Conservation (phyloP, 805 yeast species). For the Candida sonorensis region DNA sequence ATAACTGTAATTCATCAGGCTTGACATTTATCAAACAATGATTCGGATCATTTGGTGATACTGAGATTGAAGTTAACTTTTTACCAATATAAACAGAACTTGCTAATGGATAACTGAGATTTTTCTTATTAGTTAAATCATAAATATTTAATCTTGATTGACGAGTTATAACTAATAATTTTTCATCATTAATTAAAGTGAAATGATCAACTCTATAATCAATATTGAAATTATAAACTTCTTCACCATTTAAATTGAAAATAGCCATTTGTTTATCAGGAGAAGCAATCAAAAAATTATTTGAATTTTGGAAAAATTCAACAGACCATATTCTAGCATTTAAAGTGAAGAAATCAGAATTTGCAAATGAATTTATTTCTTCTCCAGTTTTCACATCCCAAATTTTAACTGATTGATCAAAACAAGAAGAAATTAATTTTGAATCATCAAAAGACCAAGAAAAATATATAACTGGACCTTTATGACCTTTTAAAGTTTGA, state of each 20-base stretch:
- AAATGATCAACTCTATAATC: conserved; percentile 56
- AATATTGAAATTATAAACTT: conserved; percentile 18
- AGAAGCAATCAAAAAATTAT: conserved; percentile 61
- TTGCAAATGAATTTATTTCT: conserved; percentile 14
- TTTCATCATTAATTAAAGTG: conserved; percentile 59
- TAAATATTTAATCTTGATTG: conserved; percentile 57
- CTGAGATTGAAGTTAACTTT: conserved; percentile 56
- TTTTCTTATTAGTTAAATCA: conserved; percentile 33
- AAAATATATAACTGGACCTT: conserved; percentile 53
- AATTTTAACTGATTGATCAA: conserved; percentile 61
- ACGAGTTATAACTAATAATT: conserved; percentile 55
- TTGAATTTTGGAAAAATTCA: conserved; percentile 50
- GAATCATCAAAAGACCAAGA: conserved; percentile 74
- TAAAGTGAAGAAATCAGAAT: conserved; percentile 14
- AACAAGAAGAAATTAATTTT: conserved; percentile 61
- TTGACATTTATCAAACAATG: conserved; percentile 53
- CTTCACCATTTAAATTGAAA: conserved; percentile 33
- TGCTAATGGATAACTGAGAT: conserved; percentile 27
- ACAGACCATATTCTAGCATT: conserved; percentile 43
- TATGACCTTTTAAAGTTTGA: conserved; percentile 36
- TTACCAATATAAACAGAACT: conserved; percentile 41
- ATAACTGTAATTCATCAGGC: conserved; percentile 72
- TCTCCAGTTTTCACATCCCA: conserved; percentile 51
- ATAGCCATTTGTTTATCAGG: conserved; percentile 61
- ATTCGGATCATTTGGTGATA: conserved; percentile 47